Evolutionary conservation across 768 basidiomycete genomes (phyloP), one percentile per base, ranked within the genome.

Genomic region (Collybia sp.): DNA sequence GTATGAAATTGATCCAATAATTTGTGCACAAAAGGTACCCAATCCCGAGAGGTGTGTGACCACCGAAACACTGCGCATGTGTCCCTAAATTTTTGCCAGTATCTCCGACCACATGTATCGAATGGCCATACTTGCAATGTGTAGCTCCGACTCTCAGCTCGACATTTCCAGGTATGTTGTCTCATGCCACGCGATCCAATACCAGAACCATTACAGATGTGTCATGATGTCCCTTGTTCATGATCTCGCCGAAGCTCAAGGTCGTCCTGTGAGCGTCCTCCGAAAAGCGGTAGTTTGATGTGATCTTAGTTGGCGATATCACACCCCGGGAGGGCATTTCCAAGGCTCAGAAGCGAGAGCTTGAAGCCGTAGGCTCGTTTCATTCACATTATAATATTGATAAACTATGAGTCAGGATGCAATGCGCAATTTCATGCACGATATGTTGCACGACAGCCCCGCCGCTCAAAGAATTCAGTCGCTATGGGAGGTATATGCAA

Each of bases 21-120:
- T 45, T 39, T n/a, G 39, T 37, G 19, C 37, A 15, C 31, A 45
- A 37, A 59, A 94, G 92, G 80, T 94, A n/a, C 79, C 82, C 13
- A 76, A 77, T 50, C 77, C 90, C 5, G 91, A 95, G 68, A 93
- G 90, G 92, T 88, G 25, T 11, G 44, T 44, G 3, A 15, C 13
- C 35, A 45, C n/a, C 30, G 30, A 4, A 17, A 25, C 16, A 6
- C 34, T 19, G 33, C 13, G 31, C 42, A 30, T n/a, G 17, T 35
- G 36, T 31, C 40, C n/a, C 12, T 33, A 49, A 6, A 35, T 48
- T n/a, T 34, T 25, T 18, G 18, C 15, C 49, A 92, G 88, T 53
- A 94, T 97, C 51, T 84, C 92, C 6, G 95, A 98, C 63, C 94
- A 97, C 58, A 97, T 96, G 95, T 90, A 93, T 61, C 75, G 95